A percentile compares a stretch with the other conserved stretches of the same genome.
phyloP scores from a whole-genome alignment of 495 filamentous ascomycete species.

The Parachaetomium inaequale region DNA sequence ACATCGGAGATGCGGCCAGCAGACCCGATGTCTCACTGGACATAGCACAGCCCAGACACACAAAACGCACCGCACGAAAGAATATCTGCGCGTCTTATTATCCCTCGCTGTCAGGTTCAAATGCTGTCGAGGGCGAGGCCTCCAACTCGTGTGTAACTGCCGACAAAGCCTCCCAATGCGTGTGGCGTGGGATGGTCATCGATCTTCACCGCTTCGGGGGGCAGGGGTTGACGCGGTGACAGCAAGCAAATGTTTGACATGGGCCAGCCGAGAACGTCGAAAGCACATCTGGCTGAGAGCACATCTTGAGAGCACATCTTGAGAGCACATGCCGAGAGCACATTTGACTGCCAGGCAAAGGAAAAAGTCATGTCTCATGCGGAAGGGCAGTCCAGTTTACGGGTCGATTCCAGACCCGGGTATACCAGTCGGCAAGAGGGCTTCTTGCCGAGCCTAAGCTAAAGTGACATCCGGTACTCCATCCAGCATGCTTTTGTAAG shows the following conservation, averaged over 20 bases:
- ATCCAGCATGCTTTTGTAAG: conserved; percentile 31
- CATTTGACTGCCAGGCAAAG: background rate
- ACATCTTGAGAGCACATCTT: too few species aligned
- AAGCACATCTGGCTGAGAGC: background rate
- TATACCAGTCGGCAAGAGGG: conserved; percentile 28
- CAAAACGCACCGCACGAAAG: background rate
- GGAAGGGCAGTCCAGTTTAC: conserved; percentile 28
- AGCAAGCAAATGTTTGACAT: background rate
- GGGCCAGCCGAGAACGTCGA: background rate
- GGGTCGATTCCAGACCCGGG: conserved; percentile 22
- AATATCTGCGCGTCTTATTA: too few species aligned
- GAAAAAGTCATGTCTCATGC: conserved; percentile 18
- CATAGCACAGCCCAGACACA: background rate
- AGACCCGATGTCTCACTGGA: background rate
- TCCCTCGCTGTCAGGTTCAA: too few species aligned
- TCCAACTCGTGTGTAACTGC: background rate
- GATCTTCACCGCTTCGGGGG: background rate
- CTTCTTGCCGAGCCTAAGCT: conserved; percentile 24
- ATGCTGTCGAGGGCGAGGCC: too few species aligned
- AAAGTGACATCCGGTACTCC: conserved; percentile 36
- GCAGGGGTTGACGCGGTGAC: background rate
- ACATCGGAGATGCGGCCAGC: background rate
- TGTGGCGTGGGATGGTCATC: background rate
- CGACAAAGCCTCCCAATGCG: background rate
- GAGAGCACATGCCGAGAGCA: background rate